phyloP scores from a whole-genome alignment of 208 protist species.

The Vickermania spadyakhi region DNA sequence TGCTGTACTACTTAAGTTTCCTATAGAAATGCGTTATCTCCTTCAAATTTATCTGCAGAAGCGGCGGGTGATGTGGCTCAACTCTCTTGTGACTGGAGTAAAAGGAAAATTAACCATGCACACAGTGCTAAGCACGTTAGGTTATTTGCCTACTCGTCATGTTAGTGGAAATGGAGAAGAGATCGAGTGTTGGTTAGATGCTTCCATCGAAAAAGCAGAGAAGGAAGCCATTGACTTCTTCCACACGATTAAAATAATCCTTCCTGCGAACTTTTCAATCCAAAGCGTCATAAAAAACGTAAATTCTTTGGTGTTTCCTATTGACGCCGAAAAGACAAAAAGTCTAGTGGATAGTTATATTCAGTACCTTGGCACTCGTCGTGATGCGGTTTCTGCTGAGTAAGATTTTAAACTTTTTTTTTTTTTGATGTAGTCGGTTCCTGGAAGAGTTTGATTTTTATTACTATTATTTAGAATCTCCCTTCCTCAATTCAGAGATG shows the following conservation, averaged over 20 bases:
- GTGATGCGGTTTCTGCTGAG: constrained; percentile 40
- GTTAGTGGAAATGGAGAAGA: not conserved
- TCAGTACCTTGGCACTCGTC: constrained; percentile 52
- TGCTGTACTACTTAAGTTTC: constrained; percentile 31
- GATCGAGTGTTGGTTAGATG: constrained; percentile 60
- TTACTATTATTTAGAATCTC: too few relatives aligned
- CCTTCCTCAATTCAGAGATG: too few relatives aligned
- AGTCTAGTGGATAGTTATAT: constrained; percentile 53
- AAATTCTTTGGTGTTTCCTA: constrained; percentile 6
- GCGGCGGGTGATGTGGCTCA: constrained; percentile 64
- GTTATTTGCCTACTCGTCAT: constrained; percentile 31
- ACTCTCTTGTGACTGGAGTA: constrained; percentile 36
- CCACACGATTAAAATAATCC: constrained; percentile 44
- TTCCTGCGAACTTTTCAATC: constrained; percentile 53
- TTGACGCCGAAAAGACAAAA: constrained; percentile 33
- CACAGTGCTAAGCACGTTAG: constrained; percentile 53
- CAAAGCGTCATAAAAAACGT: constrained; percentile 18
- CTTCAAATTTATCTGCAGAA: constrained; percentile 70
- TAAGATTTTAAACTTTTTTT: too few relatives aligned
- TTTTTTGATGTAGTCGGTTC: too few relatives aligned
- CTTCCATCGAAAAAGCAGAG: constrained; percentile 24
- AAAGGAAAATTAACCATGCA: constrained; percentile 39
- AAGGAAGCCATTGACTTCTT: constrained; percentile 36
- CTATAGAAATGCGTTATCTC: constrained; percentile 45
- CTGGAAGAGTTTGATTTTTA: too few relatives aligned